A percentile compares a stretch with the other conserved stretches of the same genome.
Conservation (phyloP, 768 basidiomycete species). For the Boletellus sp. region DNA sequence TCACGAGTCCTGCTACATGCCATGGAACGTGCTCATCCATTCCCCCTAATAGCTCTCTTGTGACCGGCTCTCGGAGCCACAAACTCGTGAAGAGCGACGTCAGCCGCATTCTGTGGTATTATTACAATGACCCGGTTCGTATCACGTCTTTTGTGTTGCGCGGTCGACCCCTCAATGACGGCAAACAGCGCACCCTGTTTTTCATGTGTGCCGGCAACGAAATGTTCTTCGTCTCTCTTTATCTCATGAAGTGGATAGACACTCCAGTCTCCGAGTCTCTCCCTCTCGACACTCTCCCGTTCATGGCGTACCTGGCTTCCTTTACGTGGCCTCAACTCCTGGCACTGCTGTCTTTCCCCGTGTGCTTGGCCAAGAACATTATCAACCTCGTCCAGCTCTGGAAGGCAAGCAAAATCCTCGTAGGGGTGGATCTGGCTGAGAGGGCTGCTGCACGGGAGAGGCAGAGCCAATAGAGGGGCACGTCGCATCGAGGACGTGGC, state of each 20-base stretch:
- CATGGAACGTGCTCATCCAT: slow-evolving; percentile 3
- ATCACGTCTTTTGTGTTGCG: not conserved
- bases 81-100: slow-evolving; percentile 92
- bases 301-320: slow-evolving; percentile 12
- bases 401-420: slow-evolving; percentile 95
- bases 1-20: too few relatives aligned
- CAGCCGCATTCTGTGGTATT: slow-evolving; percentile 84
- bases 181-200: slow-evolving; percentile 74
- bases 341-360: slow-evolving; percentile 56
- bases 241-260: slow-evolving; percentile 83
- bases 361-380: slow-evolving; percentile 81
- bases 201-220: slow-evolving; percentile 94
- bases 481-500: not conserved
- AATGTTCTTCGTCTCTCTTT: slow-evolving; percentile 90
- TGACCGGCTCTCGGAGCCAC: slow-evolving; percentile 90
- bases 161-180: not conserved
- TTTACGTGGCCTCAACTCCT: slow-evolving; percentile 77
- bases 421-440: slow-evolving; percentile 90
- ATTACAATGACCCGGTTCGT: slow-evolving; percentile 91
- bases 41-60: slow-evolving; percentile 69
- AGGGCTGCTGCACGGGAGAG: slow-evolving; percentile 58
- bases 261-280: slow-evolving; percentile 53
- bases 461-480: slow-evolving; percentile 7
- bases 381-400: slow-evolving; percentile 96
- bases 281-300: slow-evolving; percentile 19